Evolutionary conservation across 257 asterid genomes (phyloP).

Genomic region (Forsythia suspensa): DNA sequence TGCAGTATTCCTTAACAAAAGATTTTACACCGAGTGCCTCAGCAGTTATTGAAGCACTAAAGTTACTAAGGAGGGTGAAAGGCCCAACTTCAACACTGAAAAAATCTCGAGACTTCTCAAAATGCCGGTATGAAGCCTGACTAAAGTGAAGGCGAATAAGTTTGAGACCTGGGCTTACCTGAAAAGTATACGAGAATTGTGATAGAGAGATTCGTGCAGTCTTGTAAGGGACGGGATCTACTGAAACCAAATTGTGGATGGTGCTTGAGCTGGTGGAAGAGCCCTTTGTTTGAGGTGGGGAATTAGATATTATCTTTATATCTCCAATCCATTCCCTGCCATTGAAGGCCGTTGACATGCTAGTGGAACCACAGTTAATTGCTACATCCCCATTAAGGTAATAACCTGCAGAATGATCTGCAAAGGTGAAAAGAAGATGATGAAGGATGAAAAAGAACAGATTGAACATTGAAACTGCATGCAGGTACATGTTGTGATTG

Average conservation of each 20-base stretch:
- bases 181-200: constrained; percentile 25
- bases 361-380: constrained; percentile 37
- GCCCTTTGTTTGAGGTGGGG: constrained; percentile 34
- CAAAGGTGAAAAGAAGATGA: neutral
- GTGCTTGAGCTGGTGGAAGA: constrained; percentile 35
- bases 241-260: neutral
- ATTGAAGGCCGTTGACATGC: constrained; percentile 24
- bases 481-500: neutral
- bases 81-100: constrained; percentile 32
- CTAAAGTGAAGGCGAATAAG: constrained; percentile 31
- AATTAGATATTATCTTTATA: constrained; percentile 1
- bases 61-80: constrained; percentile 34
- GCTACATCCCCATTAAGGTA: constrained; percentile 25
- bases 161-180: constrained; percentile 29
- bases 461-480: neutral
- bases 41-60: constrained; percentile 38
- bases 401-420: constrained; percentile 2
- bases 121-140: constrained; percentile 19
- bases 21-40: constrained; percentile 23
- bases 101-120: constrained; percentile 22
- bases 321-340: constrained; percentile 54
- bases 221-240: constrained; percentile 18
- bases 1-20: constrained; percentile 24
- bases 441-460: neutral
- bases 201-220: constrained; percentile 28